phyloP scores from a whole-genome alignment of 1,139 yeast species.

The Saccharomyces hybrid region DNA sequence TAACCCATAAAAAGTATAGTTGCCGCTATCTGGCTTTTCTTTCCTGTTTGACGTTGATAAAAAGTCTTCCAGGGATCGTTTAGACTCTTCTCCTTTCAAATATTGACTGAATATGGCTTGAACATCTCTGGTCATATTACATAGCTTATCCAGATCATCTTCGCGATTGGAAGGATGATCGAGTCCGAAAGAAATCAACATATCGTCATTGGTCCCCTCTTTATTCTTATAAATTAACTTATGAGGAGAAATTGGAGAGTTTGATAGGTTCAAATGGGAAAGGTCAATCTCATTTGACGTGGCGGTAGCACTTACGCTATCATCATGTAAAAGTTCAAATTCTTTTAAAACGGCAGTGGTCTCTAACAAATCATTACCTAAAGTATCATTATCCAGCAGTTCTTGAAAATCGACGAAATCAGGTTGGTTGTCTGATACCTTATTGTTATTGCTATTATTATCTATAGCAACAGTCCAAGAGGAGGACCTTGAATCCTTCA shows the following conservation, averaged over 20 bases:
- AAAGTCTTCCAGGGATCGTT: neutral
- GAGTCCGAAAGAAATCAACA: neutral
- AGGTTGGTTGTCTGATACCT: neutral
- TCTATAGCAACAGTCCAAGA: neutral
- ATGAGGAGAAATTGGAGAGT: neutral
- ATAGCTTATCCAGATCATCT: conserved; percentile 1
- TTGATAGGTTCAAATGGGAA: neutral
- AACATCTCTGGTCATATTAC: conserved; percentile 3
- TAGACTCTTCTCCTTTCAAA: conserved; percentile 4
- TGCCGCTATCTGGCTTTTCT: conserved; percentile 21
- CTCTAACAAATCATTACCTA: neutral
- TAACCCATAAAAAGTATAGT: conserved; percentile 33
- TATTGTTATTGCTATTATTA: neutral
- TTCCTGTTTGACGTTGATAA: conserved; percentile 7
- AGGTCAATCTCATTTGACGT: neutral
- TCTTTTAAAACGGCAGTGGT: neutral
- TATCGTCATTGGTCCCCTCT: neutral
- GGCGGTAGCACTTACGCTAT: neutral
- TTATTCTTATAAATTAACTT: neutral
- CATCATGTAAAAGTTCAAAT: neutral
- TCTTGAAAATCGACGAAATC: neutral
- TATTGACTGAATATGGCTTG: conserved; percentile 5
- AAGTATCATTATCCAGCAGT: neutral
- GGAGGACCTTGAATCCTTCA: neutral
- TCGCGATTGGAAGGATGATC: neutral